Evolutionary conservation across 768 basidiomycete genomes (phyloP), one percentile per base, ranked within the genome.

Genomic region (Lactifluus echinatus): DNA sequence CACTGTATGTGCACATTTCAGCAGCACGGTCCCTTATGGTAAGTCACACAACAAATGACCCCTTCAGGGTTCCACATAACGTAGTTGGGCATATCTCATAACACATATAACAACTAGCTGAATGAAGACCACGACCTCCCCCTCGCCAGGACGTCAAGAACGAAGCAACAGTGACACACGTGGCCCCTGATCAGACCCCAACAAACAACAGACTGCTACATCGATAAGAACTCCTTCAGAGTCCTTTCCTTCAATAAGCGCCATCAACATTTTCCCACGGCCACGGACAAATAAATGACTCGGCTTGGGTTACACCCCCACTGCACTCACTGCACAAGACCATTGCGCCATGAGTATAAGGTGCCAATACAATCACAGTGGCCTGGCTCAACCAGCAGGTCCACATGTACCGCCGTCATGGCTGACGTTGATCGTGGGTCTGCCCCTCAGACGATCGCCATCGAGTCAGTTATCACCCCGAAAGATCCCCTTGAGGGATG

Each of bases 21-120:
- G 11, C 6, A 28, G 21, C 37, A 34, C 21, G n/a, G 14, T 10
- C 47, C 31, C 45, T 34, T 48, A 29, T 21, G 23, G 8, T 4
- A 24, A 24, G 15, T 55, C 58, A 54, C 53, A 59, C 58, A 34
- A 33, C 8, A 14, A 55, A 55, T 55, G 58, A 59, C 58, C 58
- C 58, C 58, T 55, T 59, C 53, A 59, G 58, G 58, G 58, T 43
- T 37, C 21, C 21, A 59, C 48, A 45, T 34, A 36, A 59, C 28
- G 15, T 45, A 29, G 15, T 50, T 37, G 36, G 33, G 26, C 34
- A 50, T 29, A 23, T 4, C 23, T 19, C 40, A 21, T n/a, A 19
- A 54, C 36, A 12, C 26, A 23, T 24, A 21, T 5, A 40, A 34
- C 51, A 48, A 57, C 33, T 28, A 17, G 8, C 11, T 47, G 8